These are phyloP conservation scores for Volvariella surrecta DNA, from an alignment of 1,284 basidiomycete genomes.

Conservation along the genomic window DNA sequence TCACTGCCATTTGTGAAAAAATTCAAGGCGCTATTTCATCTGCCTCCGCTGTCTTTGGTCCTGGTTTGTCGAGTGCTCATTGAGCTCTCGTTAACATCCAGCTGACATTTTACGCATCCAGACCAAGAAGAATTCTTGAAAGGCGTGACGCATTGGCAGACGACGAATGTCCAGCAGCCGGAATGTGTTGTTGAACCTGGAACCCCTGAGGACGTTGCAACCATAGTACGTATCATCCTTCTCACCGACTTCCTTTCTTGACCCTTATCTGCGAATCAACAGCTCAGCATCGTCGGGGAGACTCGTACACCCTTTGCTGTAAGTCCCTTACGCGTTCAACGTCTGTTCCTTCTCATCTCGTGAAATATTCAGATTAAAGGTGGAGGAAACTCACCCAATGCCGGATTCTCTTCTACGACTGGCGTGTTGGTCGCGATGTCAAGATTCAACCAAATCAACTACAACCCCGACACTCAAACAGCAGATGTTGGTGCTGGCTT, in stretches of 20 bases:
- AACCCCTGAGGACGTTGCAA: constrained; percentile 34
- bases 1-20: too few species aligned
- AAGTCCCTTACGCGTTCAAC: constrained; percentile 7
- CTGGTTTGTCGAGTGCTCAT: neutral
- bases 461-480: constrained; percentile 28
- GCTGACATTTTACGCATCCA: constrained; percentile 10
- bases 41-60: too few species aligned
- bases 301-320: constrained; percentile 35
- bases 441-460: constrained; percentile 36
- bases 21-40: too few species aligned
- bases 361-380: constrained; percentile 36
- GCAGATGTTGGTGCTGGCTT: constrained; percentile 42
- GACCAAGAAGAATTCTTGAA: constrained; percentile 20
- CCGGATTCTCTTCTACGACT: constrained; percentile 41
- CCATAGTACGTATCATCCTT: constrained; percentile 25
- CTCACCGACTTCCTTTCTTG: neutral
- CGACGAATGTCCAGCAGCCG: constrained; percentile 31
- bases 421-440: constrained; percentile 51
- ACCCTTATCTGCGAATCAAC: too few species aligned
- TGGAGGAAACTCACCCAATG: constrained; percentile 42
- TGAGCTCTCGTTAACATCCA: neutral
- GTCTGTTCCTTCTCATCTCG: neutral
- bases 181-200: constrained; percentile 45
- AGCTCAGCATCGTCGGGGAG: constrained; percentile 37
- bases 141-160: constrained; percentile 37